phyloP scores from a whole-genome alignment of 2,329 filamentous ascomycete species.

The Ophiostoma sp. region DNA sequence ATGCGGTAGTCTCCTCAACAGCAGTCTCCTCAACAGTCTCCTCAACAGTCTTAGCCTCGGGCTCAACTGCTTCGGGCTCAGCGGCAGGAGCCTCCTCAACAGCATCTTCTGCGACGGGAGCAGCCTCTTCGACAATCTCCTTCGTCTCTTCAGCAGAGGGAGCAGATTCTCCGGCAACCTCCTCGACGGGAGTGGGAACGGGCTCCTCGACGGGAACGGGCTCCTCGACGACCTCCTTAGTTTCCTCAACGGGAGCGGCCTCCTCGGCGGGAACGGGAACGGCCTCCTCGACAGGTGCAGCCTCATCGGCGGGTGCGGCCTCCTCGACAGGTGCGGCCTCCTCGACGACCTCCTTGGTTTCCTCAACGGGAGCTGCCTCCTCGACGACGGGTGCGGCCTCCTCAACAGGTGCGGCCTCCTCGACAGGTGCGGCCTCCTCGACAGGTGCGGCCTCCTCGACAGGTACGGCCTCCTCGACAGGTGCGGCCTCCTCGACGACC shows the following conservation, averaged over 20 bases:
- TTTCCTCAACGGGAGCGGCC: conserved; percentile 3
- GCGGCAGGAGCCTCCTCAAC: not conserved
- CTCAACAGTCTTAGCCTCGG: conserved; percentile 20
- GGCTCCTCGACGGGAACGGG: not conserved
- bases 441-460: no score
- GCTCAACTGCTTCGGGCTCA: conserved; percentile 2
- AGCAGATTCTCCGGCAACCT: conserved; percentile 4
- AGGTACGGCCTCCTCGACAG: no score
- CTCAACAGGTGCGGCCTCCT: no score
- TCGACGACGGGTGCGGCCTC: no score
- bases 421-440: no score
- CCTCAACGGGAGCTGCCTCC: no score
- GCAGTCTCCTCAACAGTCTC: not conserved
- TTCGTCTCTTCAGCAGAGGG: conserved; percentile 6
- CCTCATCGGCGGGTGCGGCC: no score
- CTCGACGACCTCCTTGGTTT: no score
- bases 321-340: no score
- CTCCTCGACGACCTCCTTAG: not conserved
- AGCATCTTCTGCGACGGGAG: conserved; percentile 20
- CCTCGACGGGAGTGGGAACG: not conserved
- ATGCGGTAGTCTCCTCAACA: conserved; percentile 14
- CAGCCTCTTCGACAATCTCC: conserved; percentile 13
- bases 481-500: no score
- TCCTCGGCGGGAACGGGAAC: not conserved
- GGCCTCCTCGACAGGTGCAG: not conserved